These are phyloP conservation scores for Allium sativum DNA, from an alignment of 106 monocot genomes.

Conservation along the genomic window DNA sequence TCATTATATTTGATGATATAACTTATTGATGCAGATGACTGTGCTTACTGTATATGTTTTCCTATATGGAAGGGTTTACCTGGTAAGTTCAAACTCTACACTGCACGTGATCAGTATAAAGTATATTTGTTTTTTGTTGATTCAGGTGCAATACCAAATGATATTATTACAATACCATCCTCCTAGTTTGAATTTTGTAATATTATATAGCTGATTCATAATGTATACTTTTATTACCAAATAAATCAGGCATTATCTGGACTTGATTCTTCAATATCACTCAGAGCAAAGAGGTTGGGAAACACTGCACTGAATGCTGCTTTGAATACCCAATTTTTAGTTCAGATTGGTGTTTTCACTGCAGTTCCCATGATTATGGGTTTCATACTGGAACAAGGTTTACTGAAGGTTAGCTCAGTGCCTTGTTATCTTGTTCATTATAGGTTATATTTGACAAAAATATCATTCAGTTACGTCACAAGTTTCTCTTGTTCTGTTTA, in stretches of 20 bases:
- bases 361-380: conserved; percentile 98
- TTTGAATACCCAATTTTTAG: conserved; percentile 92
- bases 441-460: no score
- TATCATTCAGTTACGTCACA: no score
- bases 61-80: conserved; percentile 88
- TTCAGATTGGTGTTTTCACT: conserved; percentile 94
- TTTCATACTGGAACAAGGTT: conserved; percentile 73
- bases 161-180: not conserved
- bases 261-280: conserved; percentile 62
- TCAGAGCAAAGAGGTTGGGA: conserved; percentile 33
- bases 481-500: no score
- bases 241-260: conserved; percentile 75
- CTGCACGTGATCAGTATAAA: no score
- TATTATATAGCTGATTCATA: not conserved
- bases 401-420: conserved; percentile 51
- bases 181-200: not conserved
- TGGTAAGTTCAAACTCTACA: conserved; percentile 33
- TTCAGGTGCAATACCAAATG: not conserved
- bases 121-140: no score
- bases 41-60: conserved; percentile 89
- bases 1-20: not conserved
- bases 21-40: conserved; percentile 66
- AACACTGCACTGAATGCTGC: conserved; percentile 88
- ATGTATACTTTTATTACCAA: conserved; percentile 1
- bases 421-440: not conserved